These are phyloP conservation scores for Penicillium canescens DNA, from an alignment of 495 filamentous ascomycete genomes.

Conservation along the genomic window DNA sequence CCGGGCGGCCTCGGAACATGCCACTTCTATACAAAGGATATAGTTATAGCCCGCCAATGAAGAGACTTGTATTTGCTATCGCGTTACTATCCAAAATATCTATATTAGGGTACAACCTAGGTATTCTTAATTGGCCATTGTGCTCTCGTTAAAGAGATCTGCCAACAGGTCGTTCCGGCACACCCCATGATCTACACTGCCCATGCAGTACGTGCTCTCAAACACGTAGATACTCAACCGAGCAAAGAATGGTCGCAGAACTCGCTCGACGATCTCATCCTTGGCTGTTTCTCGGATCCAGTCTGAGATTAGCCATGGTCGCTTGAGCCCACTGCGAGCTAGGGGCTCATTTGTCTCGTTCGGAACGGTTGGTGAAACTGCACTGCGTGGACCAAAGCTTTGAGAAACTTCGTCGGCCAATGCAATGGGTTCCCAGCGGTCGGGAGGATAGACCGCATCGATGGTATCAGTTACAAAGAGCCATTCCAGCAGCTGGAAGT, in stretches of 20 bases:
- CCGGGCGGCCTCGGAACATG: conserved; percentile 17
- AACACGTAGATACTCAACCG: conserved; percentile 90
- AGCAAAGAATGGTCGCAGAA: conserved; percentile 86
- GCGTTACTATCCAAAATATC: neutral
- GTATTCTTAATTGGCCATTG: conserved; percentile 40
- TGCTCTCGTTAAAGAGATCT: conserved; percentile 82
- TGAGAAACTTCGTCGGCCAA: conserved; percentile 86
- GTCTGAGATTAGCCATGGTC: conserved; percentile 45
- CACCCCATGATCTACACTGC: conserved; percentile 63
- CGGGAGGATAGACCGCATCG: conserved; percentile 87
- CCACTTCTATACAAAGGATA: conserved; percentile 3
- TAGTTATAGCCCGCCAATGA: conserved; percentile 1
- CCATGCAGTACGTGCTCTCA: conserved; percentile 88
- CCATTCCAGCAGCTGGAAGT: conserved; percentile 96
- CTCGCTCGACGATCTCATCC: conserved; percentile 70
- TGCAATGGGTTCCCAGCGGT: conserved; percentile 69
- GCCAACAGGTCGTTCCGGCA: conserved; percentile 68
- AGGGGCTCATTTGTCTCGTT: conserved; percentile 36
- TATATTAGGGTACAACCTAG: too few species aligned
- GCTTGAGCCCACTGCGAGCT: conserved; percentile 27
- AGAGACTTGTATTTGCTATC: conserved; percentile 4
- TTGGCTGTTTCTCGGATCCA: conserved; percentile 52
- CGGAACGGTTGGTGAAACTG: conserved; percentile 35
- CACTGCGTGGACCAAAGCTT: conserved; percentile 58
- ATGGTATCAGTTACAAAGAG: conserved; percentile 96